Conservation (phyloP, 306 rosid species). For the Parietaria judaica region DNA sequence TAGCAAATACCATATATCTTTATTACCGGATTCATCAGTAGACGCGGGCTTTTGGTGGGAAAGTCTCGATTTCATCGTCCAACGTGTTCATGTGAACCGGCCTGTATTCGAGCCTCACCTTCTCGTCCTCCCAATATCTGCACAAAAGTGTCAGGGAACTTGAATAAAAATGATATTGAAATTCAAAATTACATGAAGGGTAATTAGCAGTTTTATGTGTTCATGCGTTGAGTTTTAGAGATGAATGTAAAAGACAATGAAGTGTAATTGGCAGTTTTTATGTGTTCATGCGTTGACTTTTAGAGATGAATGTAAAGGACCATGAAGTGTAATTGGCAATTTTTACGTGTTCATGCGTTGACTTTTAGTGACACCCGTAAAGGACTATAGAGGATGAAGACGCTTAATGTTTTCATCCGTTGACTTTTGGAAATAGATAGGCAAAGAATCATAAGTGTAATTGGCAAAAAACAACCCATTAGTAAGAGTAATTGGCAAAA, state of each 20-base stretch:
- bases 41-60: constrained; percentile 98
- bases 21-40: constrained; percentile 26
- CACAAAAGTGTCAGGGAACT: constrained; percentile 19
- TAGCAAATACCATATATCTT: too few species aligned
- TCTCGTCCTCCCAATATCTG: constrained; percentile 83
- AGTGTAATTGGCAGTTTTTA: background rate
- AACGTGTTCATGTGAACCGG: constrained; percentile 89
- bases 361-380: too few species aligned
- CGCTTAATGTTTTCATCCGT: too few species aligned
- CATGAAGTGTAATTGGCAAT: too few species aligned
- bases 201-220: background rate
- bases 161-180: background rate
- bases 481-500: too few species aligned
- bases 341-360: too few species aligned
- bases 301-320: too few species aligned
- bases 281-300: background rate
- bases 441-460: too few species aligned
- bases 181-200: background rate
- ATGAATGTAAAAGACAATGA: background rate
- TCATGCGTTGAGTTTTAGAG: background rate
- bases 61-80: constrained; percentile 75
- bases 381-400: too few species aligned
- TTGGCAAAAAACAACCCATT: too few species aligned
- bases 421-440: too few species aligned
- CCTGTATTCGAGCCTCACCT: constrained; percentile 76